phyloP scores from a whole-genome alignment of 225 moss, liverwort and hornwort species.

The Antitrichia curtipendula region DNA sequence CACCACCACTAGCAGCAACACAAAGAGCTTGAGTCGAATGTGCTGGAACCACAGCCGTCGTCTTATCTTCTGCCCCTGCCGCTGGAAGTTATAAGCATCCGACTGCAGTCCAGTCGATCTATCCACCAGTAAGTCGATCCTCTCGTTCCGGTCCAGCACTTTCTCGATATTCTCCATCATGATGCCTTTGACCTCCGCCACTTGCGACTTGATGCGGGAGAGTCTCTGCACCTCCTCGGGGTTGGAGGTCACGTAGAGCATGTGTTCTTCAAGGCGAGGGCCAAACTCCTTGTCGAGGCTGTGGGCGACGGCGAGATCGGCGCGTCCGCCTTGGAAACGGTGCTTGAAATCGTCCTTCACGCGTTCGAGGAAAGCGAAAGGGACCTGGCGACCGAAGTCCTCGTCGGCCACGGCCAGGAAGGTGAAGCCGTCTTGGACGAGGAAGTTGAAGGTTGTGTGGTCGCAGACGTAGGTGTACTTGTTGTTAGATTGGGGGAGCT shows the following conservation, averaged over 20 bases:
- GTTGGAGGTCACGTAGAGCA: conserved; percentile 13
- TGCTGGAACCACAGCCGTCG: conserved; percentile 1
- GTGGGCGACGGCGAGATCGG: background rate
- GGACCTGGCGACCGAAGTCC: conserved; percentile 20
- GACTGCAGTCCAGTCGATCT: conserved; percentile 6
- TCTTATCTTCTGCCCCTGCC: background rate
- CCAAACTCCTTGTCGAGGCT: conserved; percentile 17
- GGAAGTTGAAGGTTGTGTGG: conserved; percentile 37
- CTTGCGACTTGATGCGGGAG: conserved; percentile 37
- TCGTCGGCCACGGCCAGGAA: conserved; percentile 37
- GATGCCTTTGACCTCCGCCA: conserved; percentile 40
- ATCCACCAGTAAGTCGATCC: conserved; percentile 37
- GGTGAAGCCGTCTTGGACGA: conserved; percentile 15
- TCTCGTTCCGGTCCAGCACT: conserved; percentile 32
- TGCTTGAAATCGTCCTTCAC: conserved; percentile 38
- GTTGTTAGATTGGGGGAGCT: conserved; percentile 8
- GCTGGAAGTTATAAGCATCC: conserved; percentile 1
- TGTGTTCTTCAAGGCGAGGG: conserved; percentile 25
- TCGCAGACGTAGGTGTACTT: conserved; percentile 39
- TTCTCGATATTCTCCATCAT: conserved; percentile 55
- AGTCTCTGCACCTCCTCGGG: conserved; percentile 30
- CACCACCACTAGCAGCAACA: conserved; percentile 15
- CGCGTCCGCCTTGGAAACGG: conserved; percentile 23
- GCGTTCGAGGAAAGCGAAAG: conserved; percentile 34
- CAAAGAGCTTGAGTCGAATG: conserved; percentile 8